Evolutionary conservation across 306 rosid genomes (phyloP).

Genomic region (Medicago lupulina): DNA sequence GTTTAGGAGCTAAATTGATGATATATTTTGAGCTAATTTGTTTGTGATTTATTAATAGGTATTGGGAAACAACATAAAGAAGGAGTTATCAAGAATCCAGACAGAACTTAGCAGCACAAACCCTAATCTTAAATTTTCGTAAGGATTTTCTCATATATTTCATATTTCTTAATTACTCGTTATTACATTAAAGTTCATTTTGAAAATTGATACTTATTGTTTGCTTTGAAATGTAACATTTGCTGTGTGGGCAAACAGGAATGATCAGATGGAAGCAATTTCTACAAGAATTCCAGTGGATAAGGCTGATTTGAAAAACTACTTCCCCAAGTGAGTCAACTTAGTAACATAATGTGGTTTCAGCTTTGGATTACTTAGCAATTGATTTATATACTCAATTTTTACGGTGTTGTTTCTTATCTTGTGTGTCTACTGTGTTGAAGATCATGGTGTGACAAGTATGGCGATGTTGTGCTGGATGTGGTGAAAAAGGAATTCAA

Average conservation of each 20-base stretch:
- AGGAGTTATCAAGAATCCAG: slow-evolving; percentile 79
- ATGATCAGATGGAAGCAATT: slow-evolving; percentile 57
- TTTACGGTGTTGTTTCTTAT: background rate
- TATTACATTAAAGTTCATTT: slow-evolving; percentile 6
- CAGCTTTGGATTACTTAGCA: background rate
- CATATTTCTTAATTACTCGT: too few species aligned
- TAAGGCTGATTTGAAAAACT: slow-evolving; percentile 54
- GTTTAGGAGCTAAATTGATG: too few species aligned
- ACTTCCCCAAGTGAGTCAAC: slow-evolving; percentile 56
- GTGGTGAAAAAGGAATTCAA: slow-evolving; percentile 90
- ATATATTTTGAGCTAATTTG: background rate
- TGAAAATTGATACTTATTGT: slow-evolving; percentile 1
- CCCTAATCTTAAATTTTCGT: slow-evolving; percentile 78
- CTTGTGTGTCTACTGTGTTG: background rate
- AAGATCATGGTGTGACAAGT: slow-evolving; percentile 80
- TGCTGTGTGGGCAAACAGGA: slow-evolving; percentile 42
- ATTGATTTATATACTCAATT: slow-evolving; percentile 15
- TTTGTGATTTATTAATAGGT: slow-evolving; percentile 52
- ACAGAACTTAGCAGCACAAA: slow-evolving; percentile 76
- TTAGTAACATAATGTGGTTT: background rate
- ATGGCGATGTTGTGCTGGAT: slow-evolving; percentile 75
- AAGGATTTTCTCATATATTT: slow-evolving; percentile 40
- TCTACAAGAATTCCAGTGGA: slow-evolving; percentile 60
- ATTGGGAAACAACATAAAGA: slow-evolving; percentile 76
- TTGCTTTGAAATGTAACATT: slow-evolving; percentile 1